These are phyloP conservation scores for Xylaria sp. DNA, from an alignment of 2,329 filamentous ascomycete genomes.

Conservation along the genomic window DNA sequence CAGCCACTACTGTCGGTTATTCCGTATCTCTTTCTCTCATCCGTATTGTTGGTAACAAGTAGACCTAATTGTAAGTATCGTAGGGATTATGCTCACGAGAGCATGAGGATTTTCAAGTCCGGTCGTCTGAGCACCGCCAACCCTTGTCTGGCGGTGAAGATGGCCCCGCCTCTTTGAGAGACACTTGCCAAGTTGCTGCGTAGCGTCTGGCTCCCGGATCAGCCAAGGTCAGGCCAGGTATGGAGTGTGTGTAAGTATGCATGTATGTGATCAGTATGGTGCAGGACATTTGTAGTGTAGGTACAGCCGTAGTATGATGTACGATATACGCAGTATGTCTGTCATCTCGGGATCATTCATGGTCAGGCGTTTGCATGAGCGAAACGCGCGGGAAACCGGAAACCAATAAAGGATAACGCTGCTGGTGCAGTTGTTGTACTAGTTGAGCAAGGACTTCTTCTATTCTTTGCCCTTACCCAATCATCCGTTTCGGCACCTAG, in stretches of 20 bases:
- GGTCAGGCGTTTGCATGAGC: conserved; percentile 23
- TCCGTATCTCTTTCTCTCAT: too few relatives aligned
- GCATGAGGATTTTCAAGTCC: conserved; percentile 26
- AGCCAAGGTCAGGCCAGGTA: conserved; percentile 12
- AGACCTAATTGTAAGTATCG: not conserved
- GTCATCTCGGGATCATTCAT: conserved; percentile 25
- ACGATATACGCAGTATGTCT: conserved; percentile 32
- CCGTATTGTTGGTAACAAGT: conserved; percentile 11
- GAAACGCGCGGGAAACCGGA: conserved; percentile 24
- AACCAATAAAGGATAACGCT: conserved; percentile 3
- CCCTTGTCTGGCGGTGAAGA: conserved; percentile 36
- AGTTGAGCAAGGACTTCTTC: conserved; percentile 5
- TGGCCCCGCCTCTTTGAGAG: conserved; percentile 16
- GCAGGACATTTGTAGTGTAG: conserved; percentile 1
- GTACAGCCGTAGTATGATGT: conserved; percentile 17
- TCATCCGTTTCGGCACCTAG: not conserved
- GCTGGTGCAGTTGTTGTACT: conserved; percentile 6
- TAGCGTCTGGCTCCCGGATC: conserved; percentile 27
- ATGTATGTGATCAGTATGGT: conserved; percentile 12
- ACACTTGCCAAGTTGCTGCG: conserved; percentile 27
- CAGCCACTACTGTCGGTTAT: not conserved
- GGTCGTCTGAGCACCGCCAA: conserved; percentile 28
- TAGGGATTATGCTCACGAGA: conserved; percentile 28
- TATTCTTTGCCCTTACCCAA: not conserved
- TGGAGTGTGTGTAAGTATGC: too few relatives aligned